Evolutionary conservation across 2,329 filamentous ascomycete species (phyloP).

Genomic region (Monosporascus ibericus): DNA sequence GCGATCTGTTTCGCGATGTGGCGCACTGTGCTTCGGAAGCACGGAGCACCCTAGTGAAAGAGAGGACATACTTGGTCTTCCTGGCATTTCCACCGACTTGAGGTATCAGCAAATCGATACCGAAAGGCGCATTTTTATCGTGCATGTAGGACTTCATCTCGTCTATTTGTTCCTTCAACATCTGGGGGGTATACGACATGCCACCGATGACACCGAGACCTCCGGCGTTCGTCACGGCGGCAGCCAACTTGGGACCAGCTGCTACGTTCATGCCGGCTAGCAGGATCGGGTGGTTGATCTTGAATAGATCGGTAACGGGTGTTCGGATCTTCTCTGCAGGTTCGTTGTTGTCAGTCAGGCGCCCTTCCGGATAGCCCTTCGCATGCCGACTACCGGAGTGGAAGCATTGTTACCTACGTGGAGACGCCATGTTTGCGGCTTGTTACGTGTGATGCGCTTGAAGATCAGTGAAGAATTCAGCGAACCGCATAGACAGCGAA

Average conservation of each 20-base stretch:
- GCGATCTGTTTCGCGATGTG: neutral
- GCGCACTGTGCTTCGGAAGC: neutral
- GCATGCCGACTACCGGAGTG: neutral
- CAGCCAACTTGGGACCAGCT: constrained; percentile 90
- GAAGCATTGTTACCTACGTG: constrained; percentile 18
- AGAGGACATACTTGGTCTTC: constrained; percentile 70
- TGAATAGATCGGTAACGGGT: constrained; percentile 87
- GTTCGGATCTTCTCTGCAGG: constrained; percentile 78
- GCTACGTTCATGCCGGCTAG: constrained; percentile 99
- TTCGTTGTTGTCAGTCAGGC: constrained; percentile 13
- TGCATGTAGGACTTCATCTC: constrained; percentile 84
- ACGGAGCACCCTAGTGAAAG: neutral
- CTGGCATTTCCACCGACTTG: constrained; percentile 91
- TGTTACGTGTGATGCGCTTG: neutral
- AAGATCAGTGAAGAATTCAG: too few species aligned
- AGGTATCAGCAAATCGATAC: constrained; percentile 86
- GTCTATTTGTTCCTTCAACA: constrained; percentile 89
- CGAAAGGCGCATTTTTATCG: constrained; percentile 93
- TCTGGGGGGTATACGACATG: constrained; percentile 92
- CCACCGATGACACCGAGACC: constrained; percentile 95
- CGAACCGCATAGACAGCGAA: neutral
- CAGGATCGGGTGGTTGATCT: constrained; percentile 94
- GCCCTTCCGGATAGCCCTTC: too few species aligned
- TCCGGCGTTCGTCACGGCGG: constrained; percentile 93
- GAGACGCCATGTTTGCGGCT: constrained; percentile 25